Evolutionary conservation across 2,329 filamentous ascomycete genomes (phyloP).

Genomic region (Tolypocladium sp.): DNA sequence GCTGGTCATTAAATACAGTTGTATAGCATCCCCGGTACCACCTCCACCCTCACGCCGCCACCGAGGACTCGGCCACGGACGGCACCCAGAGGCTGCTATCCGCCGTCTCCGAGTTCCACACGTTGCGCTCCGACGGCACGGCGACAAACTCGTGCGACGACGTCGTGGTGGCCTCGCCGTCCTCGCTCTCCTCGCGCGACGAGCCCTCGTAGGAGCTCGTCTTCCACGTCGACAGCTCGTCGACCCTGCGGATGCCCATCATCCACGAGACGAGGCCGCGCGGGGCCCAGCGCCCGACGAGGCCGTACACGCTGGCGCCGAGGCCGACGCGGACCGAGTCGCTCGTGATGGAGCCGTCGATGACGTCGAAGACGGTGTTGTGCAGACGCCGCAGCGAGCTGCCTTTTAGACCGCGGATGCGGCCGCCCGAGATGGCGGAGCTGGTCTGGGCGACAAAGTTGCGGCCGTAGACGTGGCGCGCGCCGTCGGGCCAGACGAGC

Average conservation of each 20-base stretch:
- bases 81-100: constrained; percentile 36
- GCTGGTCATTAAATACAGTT: not conserved
- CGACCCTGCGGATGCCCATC: constrained; percentile 66
- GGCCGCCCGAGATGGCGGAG: constrained; percentile 46
- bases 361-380: constrained; percentile 81
- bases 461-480: constrained; percentile 50
- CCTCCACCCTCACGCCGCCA: not conserved
- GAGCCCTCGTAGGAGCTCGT: constrained; percentile 29
- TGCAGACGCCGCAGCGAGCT: constrained; percentile 73
- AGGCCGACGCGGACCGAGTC: constrained; percentile 71
- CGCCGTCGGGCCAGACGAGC: constrained; percentile 54
- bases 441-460: constrained; percentile 49
- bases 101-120: constrained; percentile 31
- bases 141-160: constrained; percentile 39
- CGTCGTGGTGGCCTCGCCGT: constrained; percentile 17
- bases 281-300: constrained; percentile 77
- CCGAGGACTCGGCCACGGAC: constrained; percentile 13
- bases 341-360: constrained; percentile 55
- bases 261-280: constrained; percentile 79
- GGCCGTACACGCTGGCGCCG: constrained; percentile 73
- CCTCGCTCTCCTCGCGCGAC: constrained; percentile 25
- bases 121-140: constrained; percentile 32
- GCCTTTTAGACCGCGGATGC: constrained; percentile 52
- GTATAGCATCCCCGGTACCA: not conserved
- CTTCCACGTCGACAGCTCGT: constrained; percentile 47